A percentile compares a stretch with the other conserved stretches of the same genome.
These are phyloP conservation scores for Artemisia annua DNA, from an alignment of 129 eudicot species.

Conservation along the genomic window DNA sequence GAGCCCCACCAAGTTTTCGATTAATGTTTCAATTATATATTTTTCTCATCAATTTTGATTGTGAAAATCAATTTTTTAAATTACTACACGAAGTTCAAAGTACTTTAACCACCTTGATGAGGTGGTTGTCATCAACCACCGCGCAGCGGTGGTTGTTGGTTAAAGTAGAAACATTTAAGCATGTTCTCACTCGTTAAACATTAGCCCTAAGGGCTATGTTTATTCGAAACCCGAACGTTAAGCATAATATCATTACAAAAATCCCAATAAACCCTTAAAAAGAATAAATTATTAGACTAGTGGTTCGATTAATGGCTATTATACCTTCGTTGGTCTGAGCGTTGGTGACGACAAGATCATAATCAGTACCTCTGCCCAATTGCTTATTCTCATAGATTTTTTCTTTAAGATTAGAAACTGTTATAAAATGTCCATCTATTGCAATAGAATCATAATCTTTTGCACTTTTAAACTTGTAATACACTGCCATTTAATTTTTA, in stretches of 20 bases:
- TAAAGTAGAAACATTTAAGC: neutral
- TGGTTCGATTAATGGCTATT: slow-evolving; percentile 30
- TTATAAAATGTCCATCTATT: slow-evolving; percentile 89
- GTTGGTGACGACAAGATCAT: slow-evolving; percentile 87
- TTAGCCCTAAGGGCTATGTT: no score
- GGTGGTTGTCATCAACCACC: no score
- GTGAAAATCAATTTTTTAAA: no score
- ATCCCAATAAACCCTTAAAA: neutral
- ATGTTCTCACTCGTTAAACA: neutral
- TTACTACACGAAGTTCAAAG: no score
- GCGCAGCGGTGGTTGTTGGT: no score
- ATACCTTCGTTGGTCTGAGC: slow-evolving; percentile 98
- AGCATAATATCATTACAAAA: neutral
- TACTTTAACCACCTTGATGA: no score
- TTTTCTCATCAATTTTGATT: no score
- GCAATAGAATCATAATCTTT: slow-evolving; percentile 89
- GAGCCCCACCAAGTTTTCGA: no score
- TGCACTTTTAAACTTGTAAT: slow-evolving; percentile 97
- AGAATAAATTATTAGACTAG: no score
- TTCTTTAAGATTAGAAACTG: slow-evolving; percentile 82
- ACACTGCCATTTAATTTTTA: slow-evolving; percentile 67
- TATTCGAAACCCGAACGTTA: no score
- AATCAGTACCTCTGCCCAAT: slow-evolving; percentile 94
- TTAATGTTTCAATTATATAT: no score
- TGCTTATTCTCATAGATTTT: slow-evolving; percentile 87